Evolutionary conservation across 108 stramenopile species (phyloP), one percentile per base, ranked within the genome.

Genomic region (Phaeodactylum tricornutum): DNA sequence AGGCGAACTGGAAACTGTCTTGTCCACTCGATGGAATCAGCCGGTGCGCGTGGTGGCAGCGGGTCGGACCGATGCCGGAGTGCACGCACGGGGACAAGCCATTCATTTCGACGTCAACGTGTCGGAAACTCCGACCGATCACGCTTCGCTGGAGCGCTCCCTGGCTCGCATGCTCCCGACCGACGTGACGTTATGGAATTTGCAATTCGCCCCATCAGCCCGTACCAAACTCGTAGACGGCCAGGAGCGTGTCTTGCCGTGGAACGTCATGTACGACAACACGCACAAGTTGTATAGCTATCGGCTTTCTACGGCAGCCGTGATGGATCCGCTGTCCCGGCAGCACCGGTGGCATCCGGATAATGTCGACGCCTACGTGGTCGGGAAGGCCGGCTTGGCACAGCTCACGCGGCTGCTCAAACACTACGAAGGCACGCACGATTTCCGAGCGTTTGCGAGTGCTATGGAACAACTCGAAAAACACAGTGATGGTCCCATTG

Each of bases 21-120:
- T 88, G 33, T 45, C 45, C 4, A 61, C 50, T 14, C 66, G 80
- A 34, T 88, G 79, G 32, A 37, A 66, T 32, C 67, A 79, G 4
- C 37, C 52, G 7, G 62, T 89, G n/a, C 62, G 67, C 31, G 73
- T 89, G 7, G 69, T 81, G 5, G 87, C 77, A 11, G 81, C 87
- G 0, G 66, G 81, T n/a, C 61, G 87, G 24, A 89, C 87, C 1
- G 87, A 89, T 63, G 66, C 83, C 1, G 83, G 83, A 8, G 87
- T 89, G 1, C 83, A 85, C 64, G 80, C 82, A 4, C 66, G 87
- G 16, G 87, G 83, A 28, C 87, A 89, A 61, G 87, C 87, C 0
- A 57, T 85, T 55, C 87, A 89, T 64, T 89, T 89, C 53, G 87
- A 89, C 61, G 63, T 89, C 43, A 4, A 14, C 4, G 45, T 28